These are phyloP conservation scores for Solidago caesia DNA, from an alignment of 129 eudicot species.

Conservation along the genomic window DNA sequence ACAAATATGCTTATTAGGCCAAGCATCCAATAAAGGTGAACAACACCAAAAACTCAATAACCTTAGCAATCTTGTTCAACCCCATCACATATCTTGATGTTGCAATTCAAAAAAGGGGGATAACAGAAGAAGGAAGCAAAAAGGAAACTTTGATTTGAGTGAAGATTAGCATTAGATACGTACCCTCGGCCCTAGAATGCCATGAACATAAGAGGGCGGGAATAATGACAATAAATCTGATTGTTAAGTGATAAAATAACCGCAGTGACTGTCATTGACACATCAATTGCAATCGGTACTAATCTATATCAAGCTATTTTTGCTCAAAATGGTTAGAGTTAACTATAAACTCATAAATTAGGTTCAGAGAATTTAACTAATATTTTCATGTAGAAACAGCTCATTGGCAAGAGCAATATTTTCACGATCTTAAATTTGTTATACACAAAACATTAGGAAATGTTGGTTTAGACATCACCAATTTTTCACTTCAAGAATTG, in stretches of 20 bases:
- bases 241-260: slow-evolving; percentile 76
- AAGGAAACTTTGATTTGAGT: slow-evolving; percentile 76
- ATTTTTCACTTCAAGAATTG: too few species aligned
- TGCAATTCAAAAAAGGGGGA: slow-evolving; percentile 82
- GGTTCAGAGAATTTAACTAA: too few species aligned
- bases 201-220: slow-evolving; percentile 74
- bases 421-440: too few species aligned
- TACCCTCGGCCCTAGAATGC: slow-evolving; percentile 83
- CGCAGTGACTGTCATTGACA: too few species aligned
- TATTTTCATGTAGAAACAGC: too few species aligned
- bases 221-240: slow-evolving; percentile 61
- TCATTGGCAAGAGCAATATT: too few species aligned
- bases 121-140: slow-evolving; percentile 83
- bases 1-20: slow-evolving; percentile 57
- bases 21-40: slow-evolving; percentile 71
- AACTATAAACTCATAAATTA: too few species aligned
- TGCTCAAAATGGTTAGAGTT: too few species aligned
- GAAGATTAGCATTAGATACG: slow-evolving; percentile 71
- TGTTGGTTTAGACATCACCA: too few species aligned
- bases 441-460: too few species aligned
- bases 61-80: slow-evolving; percentile 43
- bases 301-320: too few species aligned
- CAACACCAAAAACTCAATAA: slow-evolving; percentile 51
- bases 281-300: too few species aligned
- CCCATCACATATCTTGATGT: slow-evolving; percentile 83